phyloP scores from a whole-genome alignment of 441 rosid genomes.

The Pelargonium myrrhifolium region DNA sequence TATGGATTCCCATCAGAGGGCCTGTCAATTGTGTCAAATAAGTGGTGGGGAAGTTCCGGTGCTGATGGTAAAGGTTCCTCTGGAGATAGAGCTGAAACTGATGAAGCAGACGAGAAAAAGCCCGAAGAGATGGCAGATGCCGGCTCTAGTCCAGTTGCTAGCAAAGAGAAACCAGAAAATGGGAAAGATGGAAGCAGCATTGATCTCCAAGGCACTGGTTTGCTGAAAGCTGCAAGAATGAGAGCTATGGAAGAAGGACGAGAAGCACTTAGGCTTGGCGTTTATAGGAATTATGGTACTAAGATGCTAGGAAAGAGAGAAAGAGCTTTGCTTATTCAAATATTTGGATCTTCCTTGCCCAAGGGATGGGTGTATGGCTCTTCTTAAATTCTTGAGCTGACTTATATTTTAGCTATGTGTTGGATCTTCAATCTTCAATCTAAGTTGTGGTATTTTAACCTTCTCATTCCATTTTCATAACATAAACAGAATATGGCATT shows the following conservation, averaged over 20 bases:
- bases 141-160: conserved; percentile 7
- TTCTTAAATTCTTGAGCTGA: conserved; percentile 1
- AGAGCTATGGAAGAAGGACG: conserved; percentile 38
- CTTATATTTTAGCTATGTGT: too few species aligned
- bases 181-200: conserved; percentile 19
- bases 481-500: too few species aligned
- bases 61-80: conserved; percentile 16
- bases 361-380: conserved; percentile 25
- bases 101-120: conserved; percentile 25
- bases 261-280: conserved; percentile 40
- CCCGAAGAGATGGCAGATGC: conserved; percentile 18
- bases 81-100: conserved; percentile 23
- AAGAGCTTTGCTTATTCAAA: conserved; percentile 31
- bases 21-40: conserved; percentile 37
- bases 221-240: conserved; percentile 37
- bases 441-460: too few species aligned
- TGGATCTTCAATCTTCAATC: too few species aligned
- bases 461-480: too few species aligned
- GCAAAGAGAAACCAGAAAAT: conserved; percentile 21
- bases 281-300: conserved; percentile 23
- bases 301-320: conserved; percentile 35
- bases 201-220: conserved; percentile 23
- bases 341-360: conserved; percentile 46
- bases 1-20: conserved; percentile 61
- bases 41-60: conserved; percentile 58